These are phyloP conservation scores for Cadophora gregata DNA, from an alignment of 2,329 filamentous ascomycete species.

Conservation along the genomic window DNA sequence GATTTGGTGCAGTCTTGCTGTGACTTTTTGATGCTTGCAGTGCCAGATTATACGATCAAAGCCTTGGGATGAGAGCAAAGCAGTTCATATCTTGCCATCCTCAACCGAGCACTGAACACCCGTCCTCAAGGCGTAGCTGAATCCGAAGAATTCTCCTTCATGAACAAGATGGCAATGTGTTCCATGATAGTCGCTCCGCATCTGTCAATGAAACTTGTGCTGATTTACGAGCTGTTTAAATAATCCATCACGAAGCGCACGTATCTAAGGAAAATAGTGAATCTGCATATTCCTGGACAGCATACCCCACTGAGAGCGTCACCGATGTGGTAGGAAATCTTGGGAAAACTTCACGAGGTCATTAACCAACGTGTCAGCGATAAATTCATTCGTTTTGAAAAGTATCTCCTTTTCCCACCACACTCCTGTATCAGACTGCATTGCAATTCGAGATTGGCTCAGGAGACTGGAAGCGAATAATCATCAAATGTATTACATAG, in stretches of 20 bases:
- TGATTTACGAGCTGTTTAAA: constrained; percentile 21
- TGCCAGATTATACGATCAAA: background rate
- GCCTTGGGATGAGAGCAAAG: too few relatives aligned
- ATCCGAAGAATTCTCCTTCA: constrained; percentile 22
- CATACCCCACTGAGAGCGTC: constrained; percentile 15
- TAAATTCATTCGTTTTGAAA: constrained; percentile 23
- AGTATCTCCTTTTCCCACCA: constrained; percentile 28
- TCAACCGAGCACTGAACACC: too few relatives aligned
- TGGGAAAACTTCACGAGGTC: background rate
- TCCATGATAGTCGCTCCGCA: constrained; percentile 22
- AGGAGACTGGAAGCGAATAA: constrained; percentile 19
- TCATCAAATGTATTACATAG: constrained; percentile 18
- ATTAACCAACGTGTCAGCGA: background rate
- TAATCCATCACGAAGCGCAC: constrained; percentile 31
- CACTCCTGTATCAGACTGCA: constrained; percentile 25
- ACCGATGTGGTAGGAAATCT: constrained; percentile 9
- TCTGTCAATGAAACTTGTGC: background rate
- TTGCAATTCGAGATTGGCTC: constrained; percentile 22
- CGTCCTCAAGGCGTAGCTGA: too few relatives aligned
- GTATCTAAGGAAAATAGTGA: constrained; percentile 9
- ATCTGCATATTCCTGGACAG: constrained; percentile 13
- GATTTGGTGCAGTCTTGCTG: constrained; percentile 16
- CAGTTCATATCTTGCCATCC: too few relatives aligned
- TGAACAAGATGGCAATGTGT: constrained; percentile 30
- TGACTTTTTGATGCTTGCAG: background rate